phyloP scores from a whole-genome alignment of 2,329 filamentous ascomycete genomes.

The Xylaria sp. region DNA sequence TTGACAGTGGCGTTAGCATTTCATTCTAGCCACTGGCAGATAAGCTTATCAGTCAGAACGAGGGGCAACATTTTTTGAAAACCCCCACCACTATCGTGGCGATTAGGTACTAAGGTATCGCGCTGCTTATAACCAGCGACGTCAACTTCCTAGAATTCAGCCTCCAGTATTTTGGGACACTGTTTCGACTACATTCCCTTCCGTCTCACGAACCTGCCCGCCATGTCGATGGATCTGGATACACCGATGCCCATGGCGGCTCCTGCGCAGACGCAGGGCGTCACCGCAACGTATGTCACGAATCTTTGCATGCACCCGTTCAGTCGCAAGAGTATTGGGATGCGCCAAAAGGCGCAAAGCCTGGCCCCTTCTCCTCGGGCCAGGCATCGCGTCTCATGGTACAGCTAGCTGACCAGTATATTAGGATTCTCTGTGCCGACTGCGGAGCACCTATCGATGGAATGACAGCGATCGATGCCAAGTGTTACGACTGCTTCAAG shows the following conservation, averaged over 20 bases:
- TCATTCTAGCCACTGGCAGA: constrained; percentile 22
- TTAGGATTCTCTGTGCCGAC: constrained; percentile 91
- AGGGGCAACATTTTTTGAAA: constrained; percentile 43
- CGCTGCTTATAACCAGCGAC: constrained; percentile 11
- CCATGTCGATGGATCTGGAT: constrained; percentile 70
- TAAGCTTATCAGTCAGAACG: constrained; percentile 41
- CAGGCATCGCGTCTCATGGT: not conserved
- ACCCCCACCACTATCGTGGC: constrained; percentile 38
- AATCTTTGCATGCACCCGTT: constrained; percentile 21
- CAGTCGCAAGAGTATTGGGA: not conserved
- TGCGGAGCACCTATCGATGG: constrained; percentile 96
- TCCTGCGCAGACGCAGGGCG: constrained; percentile 43
- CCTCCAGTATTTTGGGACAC: not conserved
- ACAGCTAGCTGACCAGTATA: constrained; percentile 54
- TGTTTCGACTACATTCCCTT: not conserved
- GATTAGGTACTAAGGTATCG: constrained; percentile 11
- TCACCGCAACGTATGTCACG: constrained; percentile 64
- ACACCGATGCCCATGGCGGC: constrained; percentile 61
- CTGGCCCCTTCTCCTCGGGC: not conserved
- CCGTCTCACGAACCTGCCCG: not conserved
- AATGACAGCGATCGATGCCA: constrained; percentile 83
- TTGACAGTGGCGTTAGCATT: not conserved
- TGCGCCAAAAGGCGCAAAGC: not conserved
- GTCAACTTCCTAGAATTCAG: constrained; percentile 2
- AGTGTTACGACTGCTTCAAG: constrained; percentile 97